A percentile compares a stretch with the other conserved stretches of the same genome.
phyloP scores from a whole-genome alignment of 2,329 filamentous ascomycete genomes.

The Pyrenochaeta sp. region DNA sequence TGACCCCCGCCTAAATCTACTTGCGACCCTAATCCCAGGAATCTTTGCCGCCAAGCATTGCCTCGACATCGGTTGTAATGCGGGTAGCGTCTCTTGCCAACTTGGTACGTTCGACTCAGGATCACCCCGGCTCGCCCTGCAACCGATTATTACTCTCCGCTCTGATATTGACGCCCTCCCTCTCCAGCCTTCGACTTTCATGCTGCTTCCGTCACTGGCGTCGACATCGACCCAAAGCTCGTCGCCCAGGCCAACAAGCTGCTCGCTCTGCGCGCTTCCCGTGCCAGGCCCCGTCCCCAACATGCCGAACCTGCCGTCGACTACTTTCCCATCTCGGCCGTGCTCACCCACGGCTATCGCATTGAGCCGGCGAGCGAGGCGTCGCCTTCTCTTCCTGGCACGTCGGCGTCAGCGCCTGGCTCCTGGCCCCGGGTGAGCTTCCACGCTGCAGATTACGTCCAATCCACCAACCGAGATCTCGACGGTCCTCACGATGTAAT shows the following conservation, averaged over 20 bases:
- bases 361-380: constrained; percentile 28
- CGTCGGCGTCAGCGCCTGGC: constrained; percentile 21
- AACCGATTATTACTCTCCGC: constrained; percentile 40
- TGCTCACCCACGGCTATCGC: constrained; percentile 43
- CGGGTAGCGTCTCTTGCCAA: constrained; percentile 47
- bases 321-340: constrained; percentile 48
- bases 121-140: constrained; percentile 29
- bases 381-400: constrained; percentile 16
- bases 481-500: constrained; percentile 44
- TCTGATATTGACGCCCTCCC: constrained; percentile 40
- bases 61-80: constrained; percentile 52
- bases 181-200: constrained; percentile 47
- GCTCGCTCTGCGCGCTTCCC: constrained; percentile 46
- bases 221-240: constrained; percentile 49
- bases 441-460: constrained; percentile 42
- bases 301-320: constrained; percentile 26
- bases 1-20: constrained; percentile 46
- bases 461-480: constrained; percentile 30
- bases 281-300: constrained; percentile 34
- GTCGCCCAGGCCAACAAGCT: constrained; percentile 47
- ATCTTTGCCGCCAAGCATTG: constrained; percentile 45
- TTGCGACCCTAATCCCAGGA: constrained; percentile 41
- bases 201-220: constrained; percentile 47
- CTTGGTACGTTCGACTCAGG: constrained; percentile 42
- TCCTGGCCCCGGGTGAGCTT: constrained; percentile 40